Conservation (phyloP, 345 rosid genomes). For the Hibiscus trionum region DNA sequence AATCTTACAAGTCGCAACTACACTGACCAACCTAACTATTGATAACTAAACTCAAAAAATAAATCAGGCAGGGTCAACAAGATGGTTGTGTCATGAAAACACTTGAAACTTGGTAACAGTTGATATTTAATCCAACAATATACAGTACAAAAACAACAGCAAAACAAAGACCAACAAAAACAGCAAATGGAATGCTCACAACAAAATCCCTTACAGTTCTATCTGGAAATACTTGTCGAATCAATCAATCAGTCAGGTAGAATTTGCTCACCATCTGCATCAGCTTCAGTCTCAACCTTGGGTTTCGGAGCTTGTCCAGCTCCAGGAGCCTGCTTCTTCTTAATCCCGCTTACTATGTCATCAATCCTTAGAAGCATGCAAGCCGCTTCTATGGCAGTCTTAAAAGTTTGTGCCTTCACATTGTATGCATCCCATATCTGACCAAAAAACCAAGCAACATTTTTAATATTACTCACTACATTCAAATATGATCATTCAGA, state of each 20-base stretch:
- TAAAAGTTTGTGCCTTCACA: slow-evolving; percentile 89
- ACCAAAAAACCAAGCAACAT: not conserved
- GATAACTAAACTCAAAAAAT: too few relatives aligned
- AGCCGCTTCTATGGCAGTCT: slow-evolving; percentile 89
- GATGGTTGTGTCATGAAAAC: not conserved
- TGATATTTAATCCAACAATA: not conserved
- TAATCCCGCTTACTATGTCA: slow-evolving; percentile 93
- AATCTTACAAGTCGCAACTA: too few relatives aligned
- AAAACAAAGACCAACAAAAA: not conserved
- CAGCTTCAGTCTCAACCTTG: slow-evolving; percentile 77
- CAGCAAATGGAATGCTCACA: not conserved
- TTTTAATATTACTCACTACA: not conserved
- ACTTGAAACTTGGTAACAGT: not conserved
- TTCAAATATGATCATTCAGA: too few relatives aligned
- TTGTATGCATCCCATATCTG: slow-evolving; percentile 98
- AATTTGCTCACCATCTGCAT: slow-evolving; percentile 86
- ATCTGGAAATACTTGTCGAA: not conserved
- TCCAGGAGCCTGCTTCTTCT: slow-evolving; percentile 90
- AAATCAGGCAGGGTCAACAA: not conserved
- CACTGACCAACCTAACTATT: too few relatives aligned
- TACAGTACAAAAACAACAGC: not conserved
- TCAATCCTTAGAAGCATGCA: slow-evolving; percentile 89
- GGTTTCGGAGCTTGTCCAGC: slow-evolving; percentile 45
- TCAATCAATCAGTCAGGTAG: slow-evolving; percentile 52
- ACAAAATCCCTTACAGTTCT: not conserved